Conservation (phyloP, 257 asterid species). For the Leptodermis oblonga region DNA sequence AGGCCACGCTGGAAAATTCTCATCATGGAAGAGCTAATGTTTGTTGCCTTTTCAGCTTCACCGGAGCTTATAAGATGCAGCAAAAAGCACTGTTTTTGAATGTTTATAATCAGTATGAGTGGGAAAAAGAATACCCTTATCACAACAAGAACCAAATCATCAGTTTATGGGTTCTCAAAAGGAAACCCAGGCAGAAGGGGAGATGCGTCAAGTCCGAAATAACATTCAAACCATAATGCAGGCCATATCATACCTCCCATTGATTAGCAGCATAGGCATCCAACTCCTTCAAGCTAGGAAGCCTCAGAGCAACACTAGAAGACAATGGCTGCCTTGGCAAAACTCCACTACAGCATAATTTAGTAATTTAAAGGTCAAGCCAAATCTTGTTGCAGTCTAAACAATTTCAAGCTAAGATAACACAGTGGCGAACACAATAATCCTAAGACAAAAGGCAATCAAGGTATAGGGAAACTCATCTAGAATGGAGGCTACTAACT, state of each 20-base stretch:
- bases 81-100: conserved; percentile 74
- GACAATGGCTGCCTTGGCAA: conserved; percentile 97
- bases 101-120: conserved; percentile 37
- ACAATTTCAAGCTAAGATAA: neutral
- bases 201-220: conserved; percentile 10
- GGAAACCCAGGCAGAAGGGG: conserved; percentile 7
- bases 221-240: conserved; percentile 11
- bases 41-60: conserved; percentile 78
- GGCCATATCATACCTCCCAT: conserved; percentile 78
- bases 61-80: conserved; percentile 90
- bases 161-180: conserved; percentile 23
- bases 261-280: conserved; percentile 82
- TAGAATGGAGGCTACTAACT: neutral
- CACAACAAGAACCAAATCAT: conserved; percentile 28
- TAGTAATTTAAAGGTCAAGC: conserved; percentile 29
- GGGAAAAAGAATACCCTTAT: conserved; percentile 20
- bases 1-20: conserved; percentile 94
- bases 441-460: too few species aligned
- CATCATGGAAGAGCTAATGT: conserved; percentile 92
- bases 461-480: neutral
- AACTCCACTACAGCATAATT: conserved; percentile 60
- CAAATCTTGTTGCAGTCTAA: neutral
- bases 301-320: conserved; percentile 75
- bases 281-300: conserved; percentile 82
- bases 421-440: neutral